Percentiles rank a stretch among this genome's conserved stretches.
Evolutionary conservation across 306 rosid species (phyloP).

Genomic region (Leucaena leucocephala): DNA sequence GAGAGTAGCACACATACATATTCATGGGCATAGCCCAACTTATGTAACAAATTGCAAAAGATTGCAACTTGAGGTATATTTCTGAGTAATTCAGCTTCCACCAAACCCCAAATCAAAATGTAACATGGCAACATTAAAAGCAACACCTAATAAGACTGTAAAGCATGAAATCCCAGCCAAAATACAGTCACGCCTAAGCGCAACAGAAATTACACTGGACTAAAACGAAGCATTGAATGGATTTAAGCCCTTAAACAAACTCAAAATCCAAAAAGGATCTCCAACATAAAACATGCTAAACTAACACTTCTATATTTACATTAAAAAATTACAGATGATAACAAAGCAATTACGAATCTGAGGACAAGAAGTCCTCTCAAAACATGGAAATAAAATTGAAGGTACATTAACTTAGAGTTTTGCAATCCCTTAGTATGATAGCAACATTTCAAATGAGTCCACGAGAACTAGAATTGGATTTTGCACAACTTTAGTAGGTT

Average conservation of each 20-base stretch:
- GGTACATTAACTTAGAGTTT: not conserved
- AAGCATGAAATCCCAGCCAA: not conserved
- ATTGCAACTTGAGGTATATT: constrained; percentile 19
- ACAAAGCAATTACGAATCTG: not conserved
- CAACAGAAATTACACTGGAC: not conserved
- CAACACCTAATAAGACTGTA: constrained; percentile 22
- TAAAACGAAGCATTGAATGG: constrained; percentile 3
- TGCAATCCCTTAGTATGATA: not conserved
- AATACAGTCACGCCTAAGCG: not conserved
- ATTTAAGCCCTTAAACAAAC: constrained; percentile 2
- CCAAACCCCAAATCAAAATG: constrained; percentile 12
- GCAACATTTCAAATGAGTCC: not conserved
- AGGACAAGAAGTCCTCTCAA: not conserved
- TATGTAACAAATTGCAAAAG: not conserved
- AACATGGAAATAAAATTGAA: not conserved
- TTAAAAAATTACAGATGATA: not conserved
- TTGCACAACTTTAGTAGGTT: constrained; percentile 7
- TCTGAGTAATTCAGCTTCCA: constrained; percentile 13
- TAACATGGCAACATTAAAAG: constrained; percentile 26
- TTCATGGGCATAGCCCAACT: constrained; percentile 1
- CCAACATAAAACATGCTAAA: not conserved
- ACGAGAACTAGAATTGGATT: constrained; percentile 24
- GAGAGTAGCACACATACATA: constrained; percentile 8
- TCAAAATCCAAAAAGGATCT: constrained; percentile 27
- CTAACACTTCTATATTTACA: not conserved